Evolutionary conservation across 495 filamentous ascomycete species (phyloP), one percentile per base, ranked within the genome.

Genomic region (Cudoniella acicularis): DNA sequence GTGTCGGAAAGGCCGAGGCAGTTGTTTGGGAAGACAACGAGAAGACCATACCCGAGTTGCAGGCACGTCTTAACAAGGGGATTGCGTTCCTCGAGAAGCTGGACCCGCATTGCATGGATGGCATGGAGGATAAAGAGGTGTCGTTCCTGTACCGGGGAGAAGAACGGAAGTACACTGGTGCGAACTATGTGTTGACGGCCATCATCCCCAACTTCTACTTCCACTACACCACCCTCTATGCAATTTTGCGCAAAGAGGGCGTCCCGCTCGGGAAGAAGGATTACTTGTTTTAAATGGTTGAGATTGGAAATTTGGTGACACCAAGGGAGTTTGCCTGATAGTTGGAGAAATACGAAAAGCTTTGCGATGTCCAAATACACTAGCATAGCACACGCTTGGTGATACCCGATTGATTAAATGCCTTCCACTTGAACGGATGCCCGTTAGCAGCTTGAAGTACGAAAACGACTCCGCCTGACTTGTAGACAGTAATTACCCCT

Each of bases 161-260:
- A 6, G 57, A 57, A 40, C 48, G 26, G 10, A 62, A 56, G 25
- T 51, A 59, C 27, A 43, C 23, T 10, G 61, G 49, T 16, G 51
- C 22, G 54, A 40, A 47, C 0, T 79, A 79, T 64, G 50, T 77
- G 18, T 27, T 57, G 20, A 60, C 65, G 1, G 78, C n/a, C n/a
- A n/a, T n/a, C n/a, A 0, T 77, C 11, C 78, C 83, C 47, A 81
- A 85, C 60, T 70, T 83, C 55, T 79, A 71, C 59, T 86, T 87
- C 67, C 84, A 86, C 69, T 20, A 79, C 21, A 69, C 63, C 2
- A 81, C 72, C 10, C 69, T 80, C 17, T 86, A 87, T 67, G 65
- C 56, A 18, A 81, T 87, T 60, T 57, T 86, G 53, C 65, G 82
- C 24, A 66, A 62, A 36, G 70, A 80, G 61, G 83, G 83, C 10